Evolutionary conservation across 2,329 filamentous ascomycete genomes (phyloP).

Genomic region (Alternaria sp.): DNA sequence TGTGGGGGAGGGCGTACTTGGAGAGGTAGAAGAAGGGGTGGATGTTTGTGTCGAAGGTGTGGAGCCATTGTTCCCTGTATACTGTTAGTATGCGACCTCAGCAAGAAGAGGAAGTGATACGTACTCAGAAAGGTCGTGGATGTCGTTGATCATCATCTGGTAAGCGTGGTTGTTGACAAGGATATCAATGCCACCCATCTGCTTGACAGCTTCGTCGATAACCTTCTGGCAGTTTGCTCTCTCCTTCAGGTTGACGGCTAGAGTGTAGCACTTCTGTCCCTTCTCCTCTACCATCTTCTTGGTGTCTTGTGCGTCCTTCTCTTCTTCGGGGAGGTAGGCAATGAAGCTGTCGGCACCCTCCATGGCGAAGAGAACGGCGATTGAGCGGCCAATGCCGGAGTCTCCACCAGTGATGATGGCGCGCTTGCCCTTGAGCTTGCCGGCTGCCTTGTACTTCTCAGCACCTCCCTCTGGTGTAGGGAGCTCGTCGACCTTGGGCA

Average conservation of each 20-base stretch:
- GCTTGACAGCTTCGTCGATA: slow-evolving; percentile 69
- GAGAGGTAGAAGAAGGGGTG: slow-evolving; percentile 81
- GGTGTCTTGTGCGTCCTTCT: slow-evolving; percentile 77
- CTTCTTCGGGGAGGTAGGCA: slow-evolving; percentile 75
- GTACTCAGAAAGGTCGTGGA: slow-evolving; percentile 72
- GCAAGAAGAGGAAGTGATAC: slow-evolving; percentile 27
- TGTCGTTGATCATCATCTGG: slow-evolving; percentile 75
- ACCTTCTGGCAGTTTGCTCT: slow-evolving; percentile 72
- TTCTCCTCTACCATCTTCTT: slow-evolving; percentile 71
- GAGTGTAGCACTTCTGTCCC: slow-evolving; percentile 69
- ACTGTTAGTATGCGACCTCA: slow-evolving; percentile 9
- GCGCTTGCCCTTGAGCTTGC: slow-evolving; percentile 76
- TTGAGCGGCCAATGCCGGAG: slow-evolving; percentile 77
- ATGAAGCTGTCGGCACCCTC: slow-evolving; percentile 79
- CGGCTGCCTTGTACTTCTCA: slow-evolving; percentile 74
- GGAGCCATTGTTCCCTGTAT: slow-evolving; percentile 73
- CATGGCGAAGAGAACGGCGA: slow-evolving; percentile 78
- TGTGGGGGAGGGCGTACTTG: slow-evolving; percentile 77
- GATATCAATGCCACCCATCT: slow-evolving; percentile 74
- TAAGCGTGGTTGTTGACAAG: slow-evolving; percentile 75
- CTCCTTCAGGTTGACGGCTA: slow-evolving; percentile 69
- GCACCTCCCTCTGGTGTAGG: slow-evolving; percentile 72
- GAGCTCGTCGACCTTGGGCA: slow-evolving; percentile 68
- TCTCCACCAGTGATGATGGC: slow-evolving; percentile 84
- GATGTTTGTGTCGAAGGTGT: slow-evolving; percentile 84